Percentiles rank a stretch among this genome's conserved stretches.
Conservation (phyloP, 2,329 filamentous ascomycete species). For the Trichoderma sp. region DNA sequence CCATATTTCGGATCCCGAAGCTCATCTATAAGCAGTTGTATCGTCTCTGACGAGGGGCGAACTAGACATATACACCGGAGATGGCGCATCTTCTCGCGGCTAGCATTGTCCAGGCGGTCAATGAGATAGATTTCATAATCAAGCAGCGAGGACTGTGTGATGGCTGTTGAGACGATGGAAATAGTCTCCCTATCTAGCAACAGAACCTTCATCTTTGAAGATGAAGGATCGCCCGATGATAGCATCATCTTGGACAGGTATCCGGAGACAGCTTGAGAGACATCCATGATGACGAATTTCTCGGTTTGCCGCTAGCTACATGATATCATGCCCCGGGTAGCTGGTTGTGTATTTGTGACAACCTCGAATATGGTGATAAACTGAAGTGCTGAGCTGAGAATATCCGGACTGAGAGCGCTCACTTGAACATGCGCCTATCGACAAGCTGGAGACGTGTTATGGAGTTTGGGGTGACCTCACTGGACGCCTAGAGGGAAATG, state of each 20-base stretch:
- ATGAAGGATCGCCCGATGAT: conserved; percentile 63
- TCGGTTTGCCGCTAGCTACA: not conserved
- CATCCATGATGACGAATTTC: conserved; percentile 67
- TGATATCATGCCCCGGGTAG: conserved; percentile 16
- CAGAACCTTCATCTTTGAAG: conserved; percentile 97
- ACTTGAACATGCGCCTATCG: not conserved
- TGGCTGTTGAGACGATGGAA: conserved; percentile 88
- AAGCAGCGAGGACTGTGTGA: conserved; percentile 90
- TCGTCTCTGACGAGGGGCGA: conserved; percentile 85
- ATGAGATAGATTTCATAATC: conserved; percentile 98
- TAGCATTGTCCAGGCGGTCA: conserved; percentile 86
- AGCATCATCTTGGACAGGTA: conserved; percentile 97
- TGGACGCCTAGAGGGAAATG: not conserved
- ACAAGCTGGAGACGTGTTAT: conserved; percentile 15
- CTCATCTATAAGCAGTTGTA: conserved; percentile 93
- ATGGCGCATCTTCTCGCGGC: conserved; percentile 96
- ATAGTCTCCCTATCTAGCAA: conserved; percentile 92
- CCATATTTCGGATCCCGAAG: conserved; percentile 94
- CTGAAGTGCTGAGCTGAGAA: not conserved
- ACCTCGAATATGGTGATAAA: not conserved
- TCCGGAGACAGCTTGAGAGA: conserved; percentile 86
- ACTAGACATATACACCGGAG: conserved; percentile 90
- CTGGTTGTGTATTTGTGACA: not conserved
- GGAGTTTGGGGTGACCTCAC: conserved; percentile 11
- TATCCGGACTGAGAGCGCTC: not conserved